These are phyloP conservation scores for Thermochaetoides dissita DNA, from an alignment of 2,329 filamentous ascomycete species.

Conservation along the genomic window DNA sequence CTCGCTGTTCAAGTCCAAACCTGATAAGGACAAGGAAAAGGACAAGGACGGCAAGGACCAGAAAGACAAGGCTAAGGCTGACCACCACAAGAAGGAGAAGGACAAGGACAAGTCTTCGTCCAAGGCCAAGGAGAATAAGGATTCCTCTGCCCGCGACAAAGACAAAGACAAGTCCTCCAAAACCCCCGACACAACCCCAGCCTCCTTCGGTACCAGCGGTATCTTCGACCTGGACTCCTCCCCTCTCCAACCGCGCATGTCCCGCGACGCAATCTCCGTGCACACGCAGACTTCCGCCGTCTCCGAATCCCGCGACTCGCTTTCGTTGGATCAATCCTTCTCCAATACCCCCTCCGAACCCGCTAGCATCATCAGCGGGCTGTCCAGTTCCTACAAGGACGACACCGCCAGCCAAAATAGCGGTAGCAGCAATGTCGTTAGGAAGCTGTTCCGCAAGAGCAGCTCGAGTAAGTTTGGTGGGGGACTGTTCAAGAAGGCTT, in stretches of 20 bases:
- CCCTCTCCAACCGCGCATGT: constrained; percentile 38
- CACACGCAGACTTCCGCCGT: constrained; percentile 46
- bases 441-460: constrained; percentile 50
- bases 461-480: constrained; percentile 51
- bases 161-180: constrained; percentile 17
- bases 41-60: constrained; percentile 24
- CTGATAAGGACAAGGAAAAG: constrained; percentile 24
- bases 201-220: constrained; percentile 8
- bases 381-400: constrained; percentile 28
- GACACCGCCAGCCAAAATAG: constrained; percentile 18
- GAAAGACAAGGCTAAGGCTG: constrained; percentile 17
- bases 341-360: constrained; percentile 46
- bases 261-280: constrained; percentile 42
- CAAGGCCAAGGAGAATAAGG: constrained; percentile 24
- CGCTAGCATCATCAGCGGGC: constrained; percentile 24
- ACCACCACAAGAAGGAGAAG: constrained; percentile 18
- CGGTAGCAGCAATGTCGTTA: constrained; percentile 32
- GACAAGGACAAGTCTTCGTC: constrained; percentile 25
- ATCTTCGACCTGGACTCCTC: constrained; percentile 31
- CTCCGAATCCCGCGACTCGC: constrained; percentile 46
- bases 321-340: constrained; percentile 38
- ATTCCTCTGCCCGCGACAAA: constrained; percentile 16
- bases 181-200: constrained; percentile 23
- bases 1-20: constrained; percentile 43
- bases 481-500: constrained; percentile 41